Evolutionary conservation across 176 grass and related monocot species (phyloP).

Genomic region (Echinochloa phyllopogon): DNA sequence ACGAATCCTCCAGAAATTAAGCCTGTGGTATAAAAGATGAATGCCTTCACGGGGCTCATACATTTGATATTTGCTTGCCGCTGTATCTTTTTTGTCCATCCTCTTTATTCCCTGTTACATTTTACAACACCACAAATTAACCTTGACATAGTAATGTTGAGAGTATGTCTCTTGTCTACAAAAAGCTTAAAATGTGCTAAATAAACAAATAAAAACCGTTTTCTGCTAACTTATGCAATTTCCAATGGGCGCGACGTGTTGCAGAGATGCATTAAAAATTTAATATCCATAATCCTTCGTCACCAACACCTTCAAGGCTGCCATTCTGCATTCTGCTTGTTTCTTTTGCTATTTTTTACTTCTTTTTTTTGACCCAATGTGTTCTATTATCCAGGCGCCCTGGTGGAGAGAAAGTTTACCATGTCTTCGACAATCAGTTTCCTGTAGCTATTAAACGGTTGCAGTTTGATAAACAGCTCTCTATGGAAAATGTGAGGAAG

Average conservation of each 20-base stretch:
- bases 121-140: background rate
- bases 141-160: background rate
- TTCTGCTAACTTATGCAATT: background rate
- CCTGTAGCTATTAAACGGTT: constrained; percentile 91
- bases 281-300: background rate
- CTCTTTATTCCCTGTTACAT: constrained; percentile 4
- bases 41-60: background rate
- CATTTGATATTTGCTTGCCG: background rate
- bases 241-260: background rate
- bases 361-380: constrained; percentile 6
- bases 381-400: constrained; percentile 64
- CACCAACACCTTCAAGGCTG: background rate
- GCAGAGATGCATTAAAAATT: background rate
- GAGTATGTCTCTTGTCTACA: background rate
- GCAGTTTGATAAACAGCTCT: constrained; percentile 98
- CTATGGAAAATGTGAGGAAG: constrained; percentile 98
- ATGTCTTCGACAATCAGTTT: constrained; percentile 96
- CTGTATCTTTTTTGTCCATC: background rate
- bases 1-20: background rate
- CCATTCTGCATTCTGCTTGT: background rate
- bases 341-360: constrained; percentile 4
- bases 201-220: background rate
- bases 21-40: background rate
- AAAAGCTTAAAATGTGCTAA: constrained; percentile 15
- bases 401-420: constrained; percentile 96